Evolutionary conservation across 2,329 filamentous ascomycete genomes (phyloP), one percentile per base, ranked within the genome.

Genomic region (Nemania sp.): DNA sequence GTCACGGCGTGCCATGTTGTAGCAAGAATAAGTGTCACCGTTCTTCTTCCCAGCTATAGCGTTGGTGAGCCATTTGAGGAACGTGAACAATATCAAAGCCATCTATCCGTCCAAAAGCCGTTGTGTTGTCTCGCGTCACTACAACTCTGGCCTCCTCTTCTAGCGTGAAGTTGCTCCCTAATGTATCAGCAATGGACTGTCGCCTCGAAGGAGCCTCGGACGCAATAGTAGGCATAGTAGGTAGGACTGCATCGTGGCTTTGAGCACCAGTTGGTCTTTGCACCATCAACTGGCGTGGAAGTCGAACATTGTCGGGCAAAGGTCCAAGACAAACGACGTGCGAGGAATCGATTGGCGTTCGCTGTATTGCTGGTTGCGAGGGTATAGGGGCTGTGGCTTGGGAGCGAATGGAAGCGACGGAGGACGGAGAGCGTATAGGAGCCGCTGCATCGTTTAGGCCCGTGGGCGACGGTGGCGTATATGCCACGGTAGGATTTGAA

Each of bases 101-200:
- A 36, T 69, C 63, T 47, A 70, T 62, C 20, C 68, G 66, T 17
- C 61, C 60, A n/a, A 60, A 48, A 11, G 53, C 56, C 19, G 49
- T 15, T 12, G 28, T n/a, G 12, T 52, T 36, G 2, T 56, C 54
- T 0, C 52, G 57, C 4, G 36, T 49, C 9, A 36, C 57, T 17
- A 43, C 60, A 15, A 60, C 64, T 17, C 61, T 65, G n/a, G 66
- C 63, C 54, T 79, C 77, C 56, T 84, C 78, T 20, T 83, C 77
- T 8, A 80, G 75, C 0, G 81, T 84, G 60, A 75, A 84, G 52
- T 83, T 81, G 64, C 81, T 83, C 17, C 80, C 80, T 6, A 83
- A 65, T 2, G 79, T 83, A 52, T 77, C 75, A 26, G 68, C 69
- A 6, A 57, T 68, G 41, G 52, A 70, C 53, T 49, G 60, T 39